Base-by-base conservation (phyloP, 768 basidiomycete species). In the Termitomyces titanicus region DNA sequence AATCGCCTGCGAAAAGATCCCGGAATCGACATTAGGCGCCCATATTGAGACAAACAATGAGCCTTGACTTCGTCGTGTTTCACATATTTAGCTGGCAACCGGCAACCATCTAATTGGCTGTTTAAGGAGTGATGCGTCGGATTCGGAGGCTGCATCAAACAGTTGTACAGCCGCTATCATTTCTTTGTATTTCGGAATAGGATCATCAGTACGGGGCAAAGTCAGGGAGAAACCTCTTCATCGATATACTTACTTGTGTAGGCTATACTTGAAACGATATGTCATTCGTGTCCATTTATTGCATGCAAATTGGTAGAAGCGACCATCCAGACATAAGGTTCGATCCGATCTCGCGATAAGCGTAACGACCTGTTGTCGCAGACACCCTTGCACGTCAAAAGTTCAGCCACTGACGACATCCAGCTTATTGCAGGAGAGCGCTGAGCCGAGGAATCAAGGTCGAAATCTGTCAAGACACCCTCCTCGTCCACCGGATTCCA, bases 311-410 rank as follows among this genome's bases (percentile, higher is more conserved):
- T 50, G 3, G 52, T 18, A 2, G 29, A 53, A 22, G 47, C 37
- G n/a, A 61, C 18, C 54, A 52, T 53, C 60, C 60, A 61, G 10
- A 42, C 37, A 22, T 51, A 57, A 3, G 61, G 57, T 52, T 59
- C 61, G 12, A 59, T 20, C 25, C 34, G 40, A 54, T 59, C 61
- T 11, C 40, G 34, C 24, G 17, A 22, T 20, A 59, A 22, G 8
- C 47, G 54, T 8, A 31, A 9, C 3, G 20, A 20, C 47, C 57
- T 55, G 18, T 59, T 47, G 12, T 58, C 54, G 40, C 51, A 56
- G 22, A 18, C 3, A 38, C 44, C 57, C 33, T 61, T 61, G 54
- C 54, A 56, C 5, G 45, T 37, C 44, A 61, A 47, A 15, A 59
- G 22, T 12, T 56, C 49, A 11, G 37, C 40, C 18, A 59, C 35